Conservation (phyloP, 768 basidiomycete species). For the Exsudoporus frostii region DNA sequence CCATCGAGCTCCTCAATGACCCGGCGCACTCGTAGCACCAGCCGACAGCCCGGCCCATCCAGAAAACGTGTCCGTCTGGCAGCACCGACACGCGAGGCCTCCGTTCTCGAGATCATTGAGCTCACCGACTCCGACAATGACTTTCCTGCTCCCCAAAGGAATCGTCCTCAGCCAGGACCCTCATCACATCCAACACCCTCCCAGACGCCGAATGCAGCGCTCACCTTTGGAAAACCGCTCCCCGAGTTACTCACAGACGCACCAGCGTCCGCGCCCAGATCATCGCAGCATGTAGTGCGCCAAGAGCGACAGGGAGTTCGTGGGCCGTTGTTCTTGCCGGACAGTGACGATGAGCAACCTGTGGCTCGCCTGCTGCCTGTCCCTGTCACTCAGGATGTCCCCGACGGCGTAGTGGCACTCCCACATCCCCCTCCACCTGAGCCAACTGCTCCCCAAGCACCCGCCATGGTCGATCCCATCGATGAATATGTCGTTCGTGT, state of each 20-base stretch:
- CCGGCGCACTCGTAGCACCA: constrained; percentile 20
- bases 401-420: not conserved
- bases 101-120: constrained; percentile 41
- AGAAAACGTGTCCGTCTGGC: constrained; percentile 12
- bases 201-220: not conserved
- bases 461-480: constrained; percentile 16
- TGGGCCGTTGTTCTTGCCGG: constrained; percentile 37
- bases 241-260: constrained; percentile 7
- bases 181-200: constrained; percentile 10
- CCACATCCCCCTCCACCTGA: not conserved
- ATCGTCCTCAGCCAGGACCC: not conserved
- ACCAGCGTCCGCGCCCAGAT: constrained; percentile 6
- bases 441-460: constrained; percentile 5
- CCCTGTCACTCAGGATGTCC: not conserved
- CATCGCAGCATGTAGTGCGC: constrained; percentile 7
- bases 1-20: constrained; percentile 6
- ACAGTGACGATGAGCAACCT: constrained; percentile 33
- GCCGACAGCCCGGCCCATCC: constrained; percentile 16
- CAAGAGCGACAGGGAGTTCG: not conserved
- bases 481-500: constrained; percentile 45
- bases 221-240: constrained; percentile 15
- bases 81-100: constrained; percentile 1
- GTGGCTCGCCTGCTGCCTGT: not conserved
- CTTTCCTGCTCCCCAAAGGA: not conserved
- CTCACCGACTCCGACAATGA: constrained; percentile 52